Evolutionary conservation across 106 monocot species (phyloP).

Genomic region (Allium cepa): DNA sequence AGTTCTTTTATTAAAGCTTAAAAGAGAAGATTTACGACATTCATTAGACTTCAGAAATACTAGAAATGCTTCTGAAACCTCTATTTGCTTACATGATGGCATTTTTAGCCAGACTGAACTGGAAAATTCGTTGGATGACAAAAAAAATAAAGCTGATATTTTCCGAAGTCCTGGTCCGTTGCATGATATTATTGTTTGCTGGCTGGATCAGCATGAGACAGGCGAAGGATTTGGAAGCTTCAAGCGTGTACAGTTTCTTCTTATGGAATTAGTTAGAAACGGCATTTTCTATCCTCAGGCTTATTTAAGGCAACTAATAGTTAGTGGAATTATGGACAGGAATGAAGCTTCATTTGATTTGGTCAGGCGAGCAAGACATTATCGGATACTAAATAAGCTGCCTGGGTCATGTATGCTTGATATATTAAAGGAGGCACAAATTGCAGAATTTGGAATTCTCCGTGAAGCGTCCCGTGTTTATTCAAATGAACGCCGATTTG

Average conservation of each 20-base stretch:
- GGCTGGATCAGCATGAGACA: conserved; percentile 89
- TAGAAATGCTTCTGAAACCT: conserved; percentile 17
- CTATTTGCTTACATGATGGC: conserved; percentile 31
- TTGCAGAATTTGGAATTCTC: conserved; percentile 33
- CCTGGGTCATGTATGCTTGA: conserved; percentile 74
- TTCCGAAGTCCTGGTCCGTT: conserved; percentile 80
- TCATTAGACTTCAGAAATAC: conserved; percentile 18
- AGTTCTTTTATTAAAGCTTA: conserved; percentile 68
- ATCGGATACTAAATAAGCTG: conserved; percentile 72
- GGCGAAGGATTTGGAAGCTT: conserved; percentile 56
- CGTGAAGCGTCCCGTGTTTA: conserved; percentile 47
- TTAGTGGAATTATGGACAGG: conserved; percentile 85
- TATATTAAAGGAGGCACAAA: conserved; percentile 59
- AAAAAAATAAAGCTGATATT: conserved; percentile 25
- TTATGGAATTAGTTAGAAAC: conserved; percentile 71
- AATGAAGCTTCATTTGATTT: conserved; percentile 36
- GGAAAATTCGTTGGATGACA: conserved; percentile 21
- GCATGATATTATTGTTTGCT: conserved; percentile 94
- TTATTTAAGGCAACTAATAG: conserved; percentile 91
- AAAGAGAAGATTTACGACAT: conserved; percentile 46
- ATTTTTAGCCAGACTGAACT: conserved; percentile 15
- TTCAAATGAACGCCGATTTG: conserved; percentile 74
- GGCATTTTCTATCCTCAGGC: conserved; percentile 89
- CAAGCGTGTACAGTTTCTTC: conserved; percentile 57
- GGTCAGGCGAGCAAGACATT: conserved; percentile 65